Evolutionary conservation across 2,329 filamentous ascomycete species (phyloP), one percentile per base, ranked within the genome.

Genomic region (Aspergillus viridinutans): DNA sequence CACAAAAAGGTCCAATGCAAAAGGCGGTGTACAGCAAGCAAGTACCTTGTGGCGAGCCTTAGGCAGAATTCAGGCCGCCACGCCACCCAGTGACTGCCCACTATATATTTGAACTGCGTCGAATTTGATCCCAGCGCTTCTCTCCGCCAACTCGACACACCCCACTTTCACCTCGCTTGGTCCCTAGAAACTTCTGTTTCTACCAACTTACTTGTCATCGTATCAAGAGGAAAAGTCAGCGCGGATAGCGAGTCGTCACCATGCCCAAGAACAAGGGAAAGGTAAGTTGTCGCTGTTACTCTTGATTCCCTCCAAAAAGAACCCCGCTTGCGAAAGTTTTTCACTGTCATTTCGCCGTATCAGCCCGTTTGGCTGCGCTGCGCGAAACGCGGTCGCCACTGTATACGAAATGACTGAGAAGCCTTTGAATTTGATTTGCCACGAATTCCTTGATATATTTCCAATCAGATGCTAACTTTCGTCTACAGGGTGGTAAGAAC

Each of bases 201-300:
- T 28, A 48, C 42, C 56, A 56, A 62, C 43, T 25, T 55, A 43
- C 55, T 57, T 54, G 60, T 53, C 57, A 58, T 49, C 50, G 54
- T 51, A 55, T 62, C 57, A 50, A 61, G 58, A 55, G 65, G 56
- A 56, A 60, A 47, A 53, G 25, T 40, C 60, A 67, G 59, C 62
- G 65, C 66, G 67, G 61, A 58, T 69, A 65, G 61, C 58, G 53
- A 57, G 55, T 61, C 60, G 64, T 68, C 78, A 87, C 79, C 61
- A 97, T 97, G 92, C 92, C 92, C 73, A 97, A 97, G 90, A 97
- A 97, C 79, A 97, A 97, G 88, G 92, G 92, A 92, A 97, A 96
- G 82, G 92, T 96, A 83, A 74, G 84, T 72, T 58, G 60, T 58
- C 58, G 63, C 65, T 67, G 60, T 63, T 58, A 55, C 61, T 63